These are phyloP conservation scores for Phascolomyces articulosus DNA, from an alignment of 371 early-diverging fungal genomes.

Conservation along the genomic window DNA sequence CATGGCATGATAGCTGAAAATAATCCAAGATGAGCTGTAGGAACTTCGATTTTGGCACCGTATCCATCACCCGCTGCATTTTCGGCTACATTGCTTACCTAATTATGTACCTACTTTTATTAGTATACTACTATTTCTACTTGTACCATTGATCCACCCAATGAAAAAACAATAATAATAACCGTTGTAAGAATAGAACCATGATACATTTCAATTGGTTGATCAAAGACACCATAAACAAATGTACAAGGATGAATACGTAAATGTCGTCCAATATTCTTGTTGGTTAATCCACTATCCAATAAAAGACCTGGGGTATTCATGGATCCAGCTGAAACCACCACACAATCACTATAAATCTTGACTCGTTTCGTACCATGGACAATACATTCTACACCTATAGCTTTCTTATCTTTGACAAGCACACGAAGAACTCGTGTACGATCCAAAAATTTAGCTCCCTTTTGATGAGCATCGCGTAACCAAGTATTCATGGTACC, in stretches of 20 bases:
- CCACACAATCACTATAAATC: constrained; percentile 52
- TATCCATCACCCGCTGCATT: constrained; percentile 58
- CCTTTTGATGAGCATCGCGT: constrained; percentile 62
- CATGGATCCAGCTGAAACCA: constrained; percentile 66
- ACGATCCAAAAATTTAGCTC: constrained; percentile 60
- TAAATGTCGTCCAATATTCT: constrained; percentile 63
- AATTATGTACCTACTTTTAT: neutral
- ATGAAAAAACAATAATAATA: neutral
- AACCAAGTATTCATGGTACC: constrained; percentile 68
- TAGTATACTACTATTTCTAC: too few relatives aligned
- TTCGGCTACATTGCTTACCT: constrained; percentile 26
- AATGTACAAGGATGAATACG: constrained; percentile 62
- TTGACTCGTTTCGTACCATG: constrained; percentile 7
- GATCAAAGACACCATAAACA: constrained; percentile 53
- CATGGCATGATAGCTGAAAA: constrained; percentile 22
- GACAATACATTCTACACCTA: constrained; percentile 49
- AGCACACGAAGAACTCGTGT: constrained; percentile 57
- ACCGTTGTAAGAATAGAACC: constrained; percentile 62
- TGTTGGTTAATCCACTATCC: constrained; percentile 65
- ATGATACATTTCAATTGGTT: constrained; percentile 45
- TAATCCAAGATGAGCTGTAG: constrained; percentile 27
- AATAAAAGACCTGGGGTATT: constrained; percentile 65
- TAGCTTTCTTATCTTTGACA: constrained; percentile 36
- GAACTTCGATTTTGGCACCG: constrained; percentile 71
- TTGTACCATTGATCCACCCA: too few relatives aligned